phyloP scores from a whole-genome alignment of 768 basidiomycete genomes.

The Suillus fuscotomentosus region DNA sequence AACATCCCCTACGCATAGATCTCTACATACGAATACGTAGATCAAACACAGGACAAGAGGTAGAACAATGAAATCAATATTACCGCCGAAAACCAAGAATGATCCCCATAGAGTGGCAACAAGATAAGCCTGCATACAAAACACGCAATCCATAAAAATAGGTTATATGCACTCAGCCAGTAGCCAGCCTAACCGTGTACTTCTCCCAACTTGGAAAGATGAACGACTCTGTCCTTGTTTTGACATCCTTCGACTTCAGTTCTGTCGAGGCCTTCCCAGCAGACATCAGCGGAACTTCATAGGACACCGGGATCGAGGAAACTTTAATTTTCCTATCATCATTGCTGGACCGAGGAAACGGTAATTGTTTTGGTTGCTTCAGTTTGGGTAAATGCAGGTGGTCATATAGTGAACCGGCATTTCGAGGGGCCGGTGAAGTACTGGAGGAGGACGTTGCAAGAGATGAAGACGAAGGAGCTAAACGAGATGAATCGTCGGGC shows the following conservation, averaged over 20 bases:
- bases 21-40: not conserved
- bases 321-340: constrained; percentile 59
- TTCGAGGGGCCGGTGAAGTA: constrained; percentile 13
- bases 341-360: constrained; percentile 49
- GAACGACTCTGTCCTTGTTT: constrained; percentile 42
- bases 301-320: constrained; percentile 41
- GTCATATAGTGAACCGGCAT: constrained; percentile 16
- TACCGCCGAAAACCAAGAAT: not conserved
- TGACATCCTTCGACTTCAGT: constrained; percentile 26
- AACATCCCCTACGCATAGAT: not conserved
- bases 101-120: not conserved
- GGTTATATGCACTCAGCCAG: constrained; percentile 10
- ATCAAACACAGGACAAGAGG: not conserved
- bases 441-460: constrained; percentile 30
- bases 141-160: not conserved
- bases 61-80: not conserved
- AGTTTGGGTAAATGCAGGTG: constrained; percentile 39
- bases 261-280: constrained; percentile 22
- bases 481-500: constrained; percentile 14
- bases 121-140: not conserved
- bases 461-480: constrained; percentile 14
- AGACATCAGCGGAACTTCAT: constrained; percentile 30
- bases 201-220: constrained; percentile 66
- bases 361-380: constrained; percentile 45
- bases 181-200: constrained; percentile 49